Evolutionary conservation across 306 rosid genomes (phyloP).

Genomic region (Quercus variabilis): DNA sequence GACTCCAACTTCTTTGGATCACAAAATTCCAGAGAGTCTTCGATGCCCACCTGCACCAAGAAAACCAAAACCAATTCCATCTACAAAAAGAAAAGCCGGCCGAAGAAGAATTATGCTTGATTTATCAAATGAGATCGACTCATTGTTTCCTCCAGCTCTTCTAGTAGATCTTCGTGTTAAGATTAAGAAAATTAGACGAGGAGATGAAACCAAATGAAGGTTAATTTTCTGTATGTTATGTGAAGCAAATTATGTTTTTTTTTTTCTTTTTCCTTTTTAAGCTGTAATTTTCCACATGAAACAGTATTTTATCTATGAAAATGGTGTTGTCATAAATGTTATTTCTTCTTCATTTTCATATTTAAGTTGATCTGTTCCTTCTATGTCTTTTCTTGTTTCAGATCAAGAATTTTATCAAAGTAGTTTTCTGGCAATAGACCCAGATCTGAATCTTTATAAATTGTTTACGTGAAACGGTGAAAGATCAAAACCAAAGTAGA

Average conservation of each 20-base stretch:
- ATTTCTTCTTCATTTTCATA: background rate
- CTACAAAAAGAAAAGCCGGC: constrained; percentile 36
- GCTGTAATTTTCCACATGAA: background rate
- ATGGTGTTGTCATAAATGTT: background rate
- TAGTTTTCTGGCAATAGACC: background rate
- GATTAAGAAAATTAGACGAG: constrained; percentile 44
- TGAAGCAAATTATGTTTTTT: background rate
- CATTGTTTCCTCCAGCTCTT: constrained; percentile 40
- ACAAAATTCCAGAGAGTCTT: constrained; percentile 29
- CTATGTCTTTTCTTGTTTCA: background rate
- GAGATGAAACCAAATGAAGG: background rate
- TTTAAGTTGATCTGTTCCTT: background rate
- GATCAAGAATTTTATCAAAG: background rate
- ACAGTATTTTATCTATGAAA: background rate
- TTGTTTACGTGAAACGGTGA: no score
- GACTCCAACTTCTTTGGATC: constrained; percentile 64
- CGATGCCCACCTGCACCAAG: constrained; percentile 74
- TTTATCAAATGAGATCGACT: constrained; percentile 41
- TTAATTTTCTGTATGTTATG: constrained; percentile 1
- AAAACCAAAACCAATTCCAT: constrained; percentile 45
- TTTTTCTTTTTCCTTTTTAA: background rate
- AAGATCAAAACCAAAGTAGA: background rate
- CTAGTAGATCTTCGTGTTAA: constrained; percentile 38
- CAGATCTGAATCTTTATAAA: background rate
- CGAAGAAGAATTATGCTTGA: constrained; percentile 23